These are phyloP conservation scores for Singerocomus inundabilis DNA, from an alignment of 1,284 basidiomycete genomes.

Conservation along the genomic window DNA sequence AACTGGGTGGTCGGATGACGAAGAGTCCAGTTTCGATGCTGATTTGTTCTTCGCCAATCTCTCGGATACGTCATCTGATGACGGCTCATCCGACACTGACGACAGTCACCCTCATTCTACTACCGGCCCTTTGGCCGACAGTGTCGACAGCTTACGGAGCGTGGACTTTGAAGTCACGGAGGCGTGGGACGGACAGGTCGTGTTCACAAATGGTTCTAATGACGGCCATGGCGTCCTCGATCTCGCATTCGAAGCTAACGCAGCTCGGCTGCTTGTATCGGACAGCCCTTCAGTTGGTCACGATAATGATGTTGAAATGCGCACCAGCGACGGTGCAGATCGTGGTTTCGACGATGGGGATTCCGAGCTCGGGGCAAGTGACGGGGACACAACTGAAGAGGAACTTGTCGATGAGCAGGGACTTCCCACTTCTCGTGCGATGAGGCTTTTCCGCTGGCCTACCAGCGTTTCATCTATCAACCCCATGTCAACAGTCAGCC, in stretches of 20 bases:
- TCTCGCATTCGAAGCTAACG: constrained; percentile 54
- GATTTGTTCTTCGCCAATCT: constrained; percentile 77
- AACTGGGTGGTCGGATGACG: constrained; percentile 69
- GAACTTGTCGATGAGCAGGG: constrained; percentile 71
- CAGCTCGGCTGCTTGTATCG: constrained; percentile 45
- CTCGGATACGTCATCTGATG: constrained; percentile 46
- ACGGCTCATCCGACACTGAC: constrained; percentile 39
- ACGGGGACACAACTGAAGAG: constrained; percentile 72
- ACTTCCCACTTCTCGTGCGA: constrained; percentile 69
- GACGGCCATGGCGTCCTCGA: constrained; percentile 54
- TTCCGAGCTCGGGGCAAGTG: constrained; percentile 38
- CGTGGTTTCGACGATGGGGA: constrained; percentile 38
- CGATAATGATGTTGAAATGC: constrained; percentile 42
- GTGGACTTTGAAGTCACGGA: constrained; percentile 62
- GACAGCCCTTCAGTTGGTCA: constrained; percentile 37
- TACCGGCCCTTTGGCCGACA: constrained; percentile 39
- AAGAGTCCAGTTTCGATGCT: constrained; percentile 73
- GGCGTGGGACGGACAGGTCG: constrained; percentile 68
- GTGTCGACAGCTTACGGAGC: constrained; percentile 35
- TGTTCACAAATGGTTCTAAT: constrained; percentile 61
- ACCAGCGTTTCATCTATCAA: constrained; percentile 64
- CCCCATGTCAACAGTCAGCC: constrained; percentile 69
- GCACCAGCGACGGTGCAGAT: constrained; percentile 36
- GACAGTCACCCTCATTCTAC: constrained; percentile 34
- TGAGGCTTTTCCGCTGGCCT: constrained; percentile 67